phyloP scores from a whole-genome alignment of 768 basidiomycete species.

The Agaricus blazei region DNA sequence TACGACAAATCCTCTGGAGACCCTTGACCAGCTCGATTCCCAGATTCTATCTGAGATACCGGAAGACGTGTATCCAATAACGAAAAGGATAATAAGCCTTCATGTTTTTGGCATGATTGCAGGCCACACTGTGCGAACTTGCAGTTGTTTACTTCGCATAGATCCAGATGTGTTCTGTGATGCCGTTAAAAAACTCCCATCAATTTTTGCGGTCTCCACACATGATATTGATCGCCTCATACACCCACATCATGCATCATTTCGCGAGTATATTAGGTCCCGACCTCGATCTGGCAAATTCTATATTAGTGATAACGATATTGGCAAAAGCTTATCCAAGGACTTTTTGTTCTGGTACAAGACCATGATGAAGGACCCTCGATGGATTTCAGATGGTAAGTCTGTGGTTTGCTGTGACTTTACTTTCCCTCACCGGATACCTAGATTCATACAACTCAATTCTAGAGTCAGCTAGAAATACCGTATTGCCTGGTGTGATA shows the following conservation, averaged over 20 bases:
- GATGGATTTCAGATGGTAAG: neutral
- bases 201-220: neutral
- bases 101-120: neutral
- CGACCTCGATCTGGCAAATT: neutral
- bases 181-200: neutral
- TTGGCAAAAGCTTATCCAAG: neutral
- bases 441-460: neutral
- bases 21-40: constrained; percentile 7
- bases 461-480: too few relatives aligned
- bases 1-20: constrained; percentile 1
- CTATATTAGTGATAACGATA: neutral
- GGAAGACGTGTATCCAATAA: neutral
- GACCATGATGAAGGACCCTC: neutral
- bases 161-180: neutral
- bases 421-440: too few relatives aligned
- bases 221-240: neutral
- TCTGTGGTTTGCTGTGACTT: neutral
- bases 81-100: neutral
- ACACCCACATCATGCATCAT: neutral
- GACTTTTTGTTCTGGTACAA: neutral
- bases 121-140: too few relatives aligned
- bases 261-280: neutral
- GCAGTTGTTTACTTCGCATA: neutral
- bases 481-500: too few relatives aligned
- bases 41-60: neutral